A percentile compares a stretch with the other conserved stretches of the same genome.
phyloP scores from a whole-genome alignment of 441 rosid species.

The Gossypium trilobum region DNA sequence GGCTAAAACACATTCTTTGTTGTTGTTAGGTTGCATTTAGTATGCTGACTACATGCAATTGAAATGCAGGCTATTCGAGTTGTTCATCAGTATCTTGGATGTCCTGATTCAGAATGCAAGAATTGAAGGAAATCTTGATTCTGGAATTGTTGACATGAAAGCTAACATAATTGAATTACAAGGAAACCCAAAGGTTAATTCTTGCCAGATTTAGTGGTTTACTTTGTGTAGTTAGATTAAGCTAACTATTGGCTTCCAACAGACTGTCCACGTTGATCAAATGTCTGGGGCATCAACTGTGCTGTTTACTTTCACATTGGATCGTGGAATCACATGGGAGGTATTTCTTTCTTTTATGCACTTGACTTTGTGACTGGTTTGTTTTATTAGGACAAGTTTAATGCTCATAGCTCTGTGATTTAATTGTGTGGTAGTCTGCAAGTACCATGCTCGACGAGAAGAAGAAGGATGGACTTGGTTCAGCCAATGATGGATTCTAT shows the following conservation, averaged over 20 bases:
- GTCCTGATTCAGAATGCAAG: conserved; percentile 91
- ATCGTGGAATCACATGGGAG: conserved; percentile 96
- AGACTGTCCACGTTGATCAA: conserved; percentile 93
- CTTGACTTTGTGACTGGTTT: conserved; percentile 9
- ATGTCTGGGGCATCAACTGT: conserved; percentile 92
- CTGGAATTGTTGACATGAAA: conserved; percentile 92
- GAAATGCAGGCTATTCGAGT: conserved; percentile 72
- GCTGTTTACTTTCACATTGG: conserved; percentile 78
- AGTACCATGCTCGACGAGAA: conserved; percentile 66
- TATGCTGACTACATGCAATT: conserved; percentile 10
- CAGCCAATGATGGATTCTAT: conserved; percentile 78
- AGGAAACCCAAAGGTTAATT: conserved; percentile 79
- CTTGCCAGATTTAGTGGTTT: conserved; percentile 18
- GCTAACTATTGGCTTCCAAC: conserved; percentile 24
- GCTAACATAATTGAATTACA: conserved; percentile 70
- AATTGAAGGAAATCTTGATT: conserved; percentile 84
- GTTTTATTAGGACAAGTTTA: conserved; percentile 4
- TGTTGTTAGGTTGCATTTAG: not conserved
- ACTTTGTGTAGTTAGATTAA: conserved; percentile 17
- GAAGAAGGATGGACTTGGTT: conserved; percentile 74
- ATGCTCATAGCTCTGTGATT: conserved; percentile 11
- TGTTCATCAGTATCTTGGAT: conserved; percentile 82
- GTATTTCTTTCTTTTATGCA: conserved; percentile 27
- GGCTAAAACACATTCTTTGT: conserved; percentile 10
- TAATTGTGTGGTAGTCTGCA: conserved; percentile 49